These are phyloP conservation scores for Plasmodium vinckei DNA, from an alignment of 169 alveolate genomes.

Conservation along the genomic window DNA sequence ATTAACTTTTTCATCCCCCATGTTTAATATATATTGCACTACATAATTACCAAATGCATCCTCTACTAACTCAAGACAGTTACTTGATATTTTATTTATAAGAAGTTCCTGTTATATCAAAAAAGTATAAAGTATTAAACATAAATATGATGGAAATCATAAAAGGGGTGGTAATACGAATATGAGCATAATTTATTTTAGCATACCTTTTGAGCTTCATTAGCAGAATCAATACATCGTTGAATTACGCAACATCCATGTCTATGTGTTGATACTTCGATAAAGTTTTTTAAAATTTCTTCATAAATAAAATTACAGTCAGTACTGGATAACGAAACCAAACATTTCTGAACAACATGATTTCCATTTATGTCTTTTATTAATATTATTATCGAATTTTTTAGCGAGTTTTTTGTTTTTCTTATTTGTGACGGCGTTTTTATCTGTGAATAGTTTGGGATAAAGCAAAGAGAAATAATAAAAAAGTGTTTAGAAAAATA, in stretches of 20 bases:
- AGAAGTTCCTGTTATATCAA: conserved; percentile 63
- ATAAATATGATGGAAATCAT: background rate
- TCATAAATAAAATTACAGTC: conserved; percentile 90
- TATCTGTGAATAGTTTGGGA: background rate
- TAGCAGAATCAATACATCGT: conserved; percentile 94
- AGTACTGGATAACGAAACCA: conserved; percentile 83
- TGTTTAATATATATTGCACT: conserved; percentile 91
- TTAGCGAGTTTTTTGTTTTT: conserved; percentile 67
- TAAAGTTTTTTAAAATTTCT: conserved; percentile 84
- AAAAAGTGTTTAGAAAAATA: background rate
- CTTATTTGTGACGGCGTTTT: conserved; percentile 43
- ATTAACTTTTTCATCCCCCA: conserved; percentile 83
- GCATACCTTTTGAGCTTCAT: conserved; percentile 76
- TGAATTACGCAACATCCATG: conserved; percentile 97
- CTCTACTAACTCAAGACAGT: conserved; percentile 89
- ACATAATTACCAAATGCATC: conserved; percentile 97
- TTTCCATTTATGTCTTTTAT: conserved; percentile 93
- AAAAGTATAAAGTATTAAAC: background rate
- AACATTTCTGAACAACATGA: conserved; percentile 93
- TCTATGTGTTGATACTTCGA: conserved; percentile 90
- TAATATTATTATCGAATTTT: conserved; percentile 79
- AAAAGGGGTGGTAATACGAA: background rate
- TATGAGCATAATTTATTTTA: background rate
- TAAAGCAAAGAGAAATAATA: background rate
- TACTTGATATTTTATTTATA: conserved; percentile 83